phyloP scores from a whole-genome alignment of 495 filamentous ascomycete species.

The Hypomontagnella submonticulosa region DNA sequence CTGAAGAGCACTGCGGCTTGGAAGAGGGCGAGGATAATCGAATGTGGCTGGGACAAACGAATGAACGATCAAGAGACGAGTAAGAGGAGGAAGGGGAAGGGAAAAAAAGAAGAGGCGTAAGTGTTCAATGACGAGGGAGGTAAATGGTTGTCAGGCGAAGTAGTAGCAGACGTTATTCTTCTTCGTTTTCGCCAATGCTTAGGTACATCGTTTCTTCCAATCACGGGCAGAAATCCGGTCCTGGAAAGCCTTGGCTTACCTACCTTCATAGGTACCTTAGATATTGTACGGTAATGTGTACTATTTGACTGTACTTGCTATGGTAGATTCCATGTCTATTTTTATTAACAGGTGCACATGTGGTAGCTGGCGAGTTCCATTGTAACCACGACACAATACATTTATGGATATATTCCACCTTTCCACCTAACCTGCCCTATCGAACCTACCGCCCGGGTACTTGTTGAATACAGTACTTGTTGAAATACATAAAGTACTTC shows the following conservation, averaged over 20 bases:
- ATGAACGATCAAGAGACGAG: constrained; percentile 28
- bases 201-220: constrained; percentile 35
- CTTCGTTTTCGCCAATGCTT: constrained; percentile 45
- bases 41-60: constrained; percentile 31
- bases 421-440: constrained; percentile 1
- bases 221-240: constrained; percentile 29
- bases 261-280: constrained; percentile 23
- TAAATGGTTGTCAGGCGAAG: constrained; percentile 39
- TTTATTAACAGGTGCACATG: constrained; percentile 25
- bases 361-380: constrained; percentile 30
- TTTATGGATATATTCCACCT: too few relatives aligned
- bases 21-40: constrained; percentile 15
- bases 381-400: constrained; percentile 10
- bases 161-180: constrained; percentile 40
- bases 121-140: constrained; percentile 42
- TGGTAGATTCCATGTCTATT: constrained; percentile 29
- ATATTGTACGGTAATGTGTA: not conserved
- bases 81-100: constrained; percentile 5
- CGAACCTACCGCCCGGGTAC: constrained; percentile 1
- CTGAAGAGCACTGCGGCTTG: constrained; percentile 24
- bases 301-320: too few relatives aligned
- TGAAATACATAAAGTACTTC: constrained; percentile 9
- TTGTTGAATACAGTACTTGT: too few relatives aligned
- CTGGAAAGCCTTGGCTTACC: constrained; percentile 28
- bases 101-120: constrained; percentile 18